phyloP scores from a whole-genome alignment of 768 basidiomycete genomes.

The Trametes cinnabarina region DNA sequence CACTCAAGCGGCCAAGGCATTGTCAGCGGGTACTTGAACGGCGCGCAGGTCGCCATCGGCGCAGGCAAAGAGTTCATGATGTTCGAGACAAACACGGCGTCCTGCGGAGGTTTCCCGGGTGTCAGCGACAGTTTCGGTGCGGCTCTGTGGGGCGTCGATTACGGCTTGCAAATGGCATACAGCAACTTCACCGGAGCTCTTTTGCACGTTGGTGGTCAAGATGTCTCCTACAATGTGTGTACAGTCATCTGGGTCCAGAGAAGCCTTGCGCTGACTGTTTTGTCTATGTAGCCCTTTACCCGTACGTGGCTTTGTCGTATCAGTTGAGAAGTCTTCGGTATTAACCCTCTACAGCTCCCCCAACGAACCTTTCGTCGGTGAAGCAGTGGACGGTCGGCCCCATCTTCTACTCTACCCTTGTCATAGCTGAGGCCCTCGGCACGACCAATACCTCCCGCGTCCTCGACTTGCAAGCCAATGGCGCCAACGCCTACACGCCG shows the following conservation, averaged over 20 bases:
- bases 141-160: constrained; percentile 51
- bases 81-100: constrained; percentile 54
- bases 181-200: constrained; percentile 46
- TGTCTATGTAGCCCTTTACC: constrained; percentile 43
- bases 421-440: constrained; percentile 47
- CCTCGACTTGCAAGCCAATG: constrained; percentile 38
- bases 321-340: not conserved
- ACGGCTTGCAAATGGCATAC: constrained; percentile 48
- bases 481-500: constrained; percentile 38
- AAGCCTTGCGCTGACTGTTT: not conserved
- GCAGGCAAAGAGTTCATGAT: constrained; percentile 43
- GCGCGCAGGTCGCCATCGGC: constrained; percentile 32
- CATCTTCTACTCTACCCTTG: constrained; percentile 46
- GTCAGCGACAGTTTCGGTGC: constrained; percentile 50
- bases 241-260: constrained; percentile 8
- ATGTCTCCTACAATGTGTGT: constrained; percentile 53
- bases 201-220: constrained; percentile 48
- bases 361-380: constrained; percentile 37
- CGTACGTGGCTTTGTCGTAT: constrained; percentile 24
- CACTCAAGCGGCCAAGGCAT: constrained; percentile 39
- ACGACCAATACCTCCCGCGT: constrained; percentile 41
- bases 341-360: constrained; percentile 36
- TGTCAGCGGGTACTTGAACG: constrained; percentile 39
- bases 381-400: constrained; percentile 47
- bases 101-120: constrained; percentile 53